Conservation (phyloP, 2,329 filamentous ascomycete species). For the Diaporthe nobilis region DNA sequence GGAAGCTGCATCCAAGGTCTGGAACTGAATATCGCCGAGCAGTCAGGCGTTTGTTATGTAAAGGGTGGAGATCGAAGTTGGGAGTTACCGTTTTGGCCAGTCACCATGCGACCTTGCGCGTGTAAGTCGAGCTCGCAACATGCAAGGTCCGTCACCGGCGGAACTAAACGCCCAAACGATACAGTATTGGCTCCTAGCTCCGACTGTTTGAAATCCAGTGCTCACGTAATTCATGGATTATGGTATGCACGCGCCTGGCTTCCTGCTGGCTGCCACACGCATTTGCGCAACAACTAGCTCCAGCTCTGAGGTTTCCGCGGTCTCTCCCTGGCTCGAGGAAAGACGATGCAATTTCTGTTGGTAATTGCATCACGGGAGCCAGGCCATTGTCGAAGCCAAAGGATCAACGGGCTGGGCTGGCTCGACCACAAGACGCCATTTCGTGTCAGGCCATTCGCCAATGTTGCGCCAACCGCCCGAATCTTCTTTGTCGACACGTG, state of each 20-base stretch:
- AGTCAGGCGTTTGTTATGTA: constrained; percentile 27
- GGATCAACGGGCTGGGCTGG: constrained; percentile 1
- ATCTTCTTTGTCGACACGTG: constrained; percentile 11
- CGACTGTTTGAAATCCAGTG: constrained; percentile 23
- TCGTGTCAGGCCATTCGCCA: neutral
- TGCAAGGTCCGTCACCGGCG: constrained; percentile 26
- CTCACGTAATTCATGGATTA: constrained; percentile 26
- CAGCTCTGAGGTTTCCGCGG: neutral
- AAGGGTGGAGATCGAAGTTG: neutral
- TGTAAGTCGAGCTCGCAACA: constrained; percentile 13
- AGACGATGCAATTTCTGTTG: constrained; percentile 7
- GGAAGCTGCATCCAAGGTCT: neutral
- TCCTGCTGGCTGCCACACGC: constrained; percentile 7
- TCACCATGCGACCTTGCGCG: neutral
- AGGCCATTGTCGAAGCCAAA: neutral
- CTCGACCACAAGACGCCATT: constrained; percentile 19
- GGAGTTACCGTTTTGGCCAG: neutral
- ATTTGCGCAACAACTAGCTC: constrained; percentile 21
- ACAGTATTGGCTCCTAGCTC: constrained; percentile 1
- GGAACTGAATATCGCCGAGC: constrained; percentile 1
- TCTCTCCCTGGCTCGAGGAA: neutral
- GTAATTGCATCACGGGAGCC: constrained; percentile 15
- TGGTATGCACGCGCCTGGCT: neutral
- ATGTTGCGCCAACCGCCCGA: constrained; percentile 5
- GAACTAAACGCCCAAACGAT: constrained; percentile 3